Percentiles rank a stretch among this genome's conserved stretches.
These are phyloP conservation scores for Chaetoscypha palmicola DNA, from an alignment of 2,329 filamentous ascomycete species.

Conservation along the genomic window DNA sequence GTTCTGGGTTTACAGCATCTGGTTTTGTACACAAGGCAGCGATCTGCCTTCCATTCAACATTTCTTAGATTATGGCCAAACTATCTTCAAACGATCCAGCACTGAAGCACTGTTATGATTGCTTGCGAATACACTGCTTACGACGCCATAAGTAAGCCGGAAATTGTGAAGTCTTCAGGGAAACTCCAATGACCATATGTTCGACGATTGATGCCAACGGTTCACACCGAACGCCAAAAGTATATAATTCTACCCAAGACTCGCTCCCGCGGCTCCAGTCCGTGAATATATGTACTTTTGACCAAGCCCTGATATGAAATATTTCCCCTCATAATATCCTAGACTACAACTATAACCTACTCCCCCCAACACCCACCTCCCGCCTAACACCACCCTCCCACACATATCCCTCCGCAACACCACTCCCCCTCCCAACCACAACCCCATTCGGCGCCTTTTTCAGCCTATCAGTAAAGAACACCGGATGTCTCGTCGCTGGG, in stretches of 20 bases:
- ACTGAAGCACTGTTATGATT: neutral
- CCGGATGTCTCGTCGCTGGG: conserved; percentile 59
- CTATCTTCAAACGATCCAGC: neutral
- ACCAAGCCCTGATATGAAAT: too few relatives aligned
- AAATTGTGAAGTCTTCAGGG: too few relatives aligned
- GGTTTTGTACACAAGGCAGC: conserved; percentile 3
- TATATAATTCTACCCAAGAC: neutral
- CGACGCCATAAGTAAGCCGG: too few relatives aligned
- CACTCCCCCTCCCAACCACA: conserved; percentile 32
- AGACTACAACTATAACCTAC: neutral
- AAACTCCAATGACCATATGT: too few relatives aligned
- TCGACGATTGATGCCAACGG: too few relatives aligned
- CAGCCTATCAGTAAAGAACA: conserved; percentile 65
- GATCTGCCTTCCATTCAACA: neutral
- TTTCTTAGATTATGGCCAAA: neutral
- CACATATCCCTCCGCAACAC: conserved; percentile 55
- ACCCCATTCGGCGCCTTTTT: conserved; percentile 44
- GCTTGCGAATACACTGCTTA: too few relatives aligned
- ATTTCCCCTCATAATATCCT: too few relatives aligned
- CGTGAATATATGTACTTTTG: too few relatives aligned
- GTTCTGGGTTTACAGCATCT: neutral
- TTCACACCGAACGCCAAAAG: neutral
- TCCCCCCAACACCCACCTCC: conserved; percentile 15
- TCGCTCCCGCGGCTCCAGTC: neutral
- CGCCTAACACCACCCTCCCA: conserved; percentile 41